Evolutionary conservation across 495 filamentous ascomycete genomes (phyloP).

Genomic region (Echria macrotheca): DNA sequence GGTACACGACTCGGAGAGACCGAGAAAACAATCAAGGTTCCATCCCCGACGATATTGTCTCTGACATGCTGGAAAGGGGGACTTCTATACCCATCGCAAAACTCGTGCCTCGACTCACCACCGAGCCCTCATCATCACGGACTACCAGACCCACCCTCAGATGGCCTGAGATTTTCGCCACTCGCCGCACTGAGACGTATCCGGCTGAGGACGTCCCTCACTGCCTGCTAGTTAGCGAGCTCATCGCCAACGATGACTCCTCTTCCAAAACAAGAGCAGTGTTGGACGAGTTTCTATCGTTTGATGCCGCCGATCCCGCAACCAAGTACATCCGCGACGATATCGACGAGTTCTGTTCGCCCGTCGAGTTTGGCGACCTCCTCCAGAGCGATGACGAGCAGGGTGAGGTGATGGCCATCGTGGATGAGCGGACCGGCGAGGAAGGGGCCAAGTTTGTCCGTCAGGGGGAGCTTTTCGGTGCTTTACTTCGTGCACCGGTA

Average conservation of each 20-base stretch:
- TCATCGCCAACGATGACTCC: not conserved
- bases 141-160: no score
- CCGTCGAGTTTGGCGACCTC: not conserved
- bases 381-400: not conserved
- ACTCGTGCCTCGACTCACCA: no score
- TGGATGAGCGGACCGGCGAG: conserved; percentile 6
- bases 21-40: not conserved
- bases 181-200: no score
- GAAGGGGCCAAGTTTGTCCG: conserved; percentile 5
- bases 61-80: no score
- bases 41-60: no score
- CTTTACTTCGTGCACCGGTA: conserved; percentile 1
- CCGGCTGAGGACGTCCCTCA: no score
- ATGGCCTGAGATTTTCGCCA: no score
- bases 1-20: conserved; percentile 2
- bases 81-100: no score
- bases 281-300: conserved; percentile 3
- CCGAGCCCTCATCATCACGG: no score
- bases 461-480: conserved; percentile 5
- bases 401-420: conserved; percentile 3
- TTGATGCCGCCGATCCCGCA: conserved; percentile 3
- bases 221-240: conserved; percentile 9
- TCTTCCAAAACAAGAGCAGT: conserved; percentile 9
- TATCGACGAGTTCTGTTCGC: conserved; percentile 12
- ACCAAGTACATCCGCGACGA: conserved; percentile 14